Base-by-base conservation (phyloP, 306 rosid species). In the Biancaea sappan region DNA sequence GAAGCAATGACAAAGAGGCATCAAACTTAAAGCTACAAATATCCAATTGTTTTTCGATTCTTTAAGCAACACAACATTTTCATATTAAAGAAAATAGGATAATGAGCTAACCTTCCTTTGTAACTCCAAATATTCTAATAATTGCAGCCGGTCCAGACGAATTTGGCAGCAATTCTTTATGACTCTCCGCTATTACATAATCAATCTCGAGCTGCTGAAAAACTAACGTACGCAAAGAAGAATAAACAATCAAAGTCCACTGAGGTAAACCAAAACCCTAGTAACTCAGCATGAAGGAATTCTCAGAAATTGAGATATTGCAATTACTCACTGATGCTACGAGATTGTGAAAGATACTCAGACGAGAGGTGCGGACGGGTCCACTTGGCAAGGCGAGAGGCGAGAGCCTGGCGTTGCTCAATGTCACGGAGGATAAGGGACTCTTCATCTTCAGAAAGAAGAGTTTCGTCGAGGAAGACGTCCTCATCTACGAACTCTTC, bases 131-230 rank as follows among this genome's bases (percentile, higher is more conserved):
- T 63, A 91, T 91, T 83, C 98, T 86, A 77, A 94, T 87, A 74
- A 94, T 86, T 41, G 98, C 97, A 38, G 96, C 91, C 0, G 95
- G 84, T 32, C 96, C 97, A 47, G 92, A 79, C 13, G 87, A 79
- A 38, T 87, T 88, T 0, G 95, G 95, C 72, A 87, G 26, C 90
- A 94, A 84, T 47, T 72, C 87, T 58, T 48, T 87, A 50, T 81
- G 83, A 77, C 84, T 88, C 73, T 90, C 98, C 54, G 93, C 95
- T 11, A 91, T 87, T 50, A 94, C 93, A 52, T 90, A 94, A 78
- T 94, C 97, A 73, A 94, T 94, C 80, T 94, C 98, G 77, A 94
- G 61, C 73, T 94, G 98, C 84, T 94, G 98, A 77, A 94, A 94
- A 38, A 82, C 98, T 94, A 68, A 9, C 72, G 61, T 28, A 26